phyloP scores from a whole-genome alignment of 805 yeast species.

The Candida ponderosae region DNA sequence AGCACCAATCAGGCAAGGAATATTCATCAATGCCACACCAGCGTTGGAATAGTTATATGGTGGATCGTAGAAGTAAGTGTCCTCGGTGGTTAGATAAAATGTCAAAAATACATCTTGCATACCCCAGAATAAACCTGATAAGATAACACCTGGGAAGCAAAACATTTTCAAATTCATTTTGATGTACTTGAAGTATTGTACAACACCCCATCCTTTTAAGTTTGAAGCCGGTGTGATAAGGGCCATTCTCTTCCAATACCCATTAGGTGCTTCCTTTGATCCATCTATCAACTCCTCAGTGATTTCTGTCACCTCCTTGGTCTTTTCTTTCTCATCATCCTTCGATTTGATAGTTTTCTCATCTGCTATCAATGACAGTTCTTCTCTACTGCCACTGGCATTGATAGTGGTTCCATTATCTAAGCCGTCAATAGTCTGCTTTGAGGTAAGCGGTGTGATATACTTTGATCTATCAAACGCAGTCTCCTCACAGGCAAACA shows the following conservation, averaged over 20 bases:
- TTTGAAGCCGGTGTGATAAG: slow-evolving; percentile 51
- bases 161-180: slow-evolving; percentile 45
- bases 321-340: neutral
- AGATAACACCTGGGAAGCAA: slow-evolving; percentile 54
- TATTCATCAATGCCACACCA: slow-evolving; percentile 69
- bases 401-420: slow-evolving; percentile 9
- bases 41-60: slow-evolving; percentile 62
- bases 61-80: slow-evolving; percentile 51
- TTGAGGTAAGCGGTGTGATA: slow-evolving; percentile 21
- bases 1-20: slow-evolving; percentile 63
- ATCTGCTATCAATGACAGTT: slow-evolving; percentile 3
- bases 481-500: slow-evolving; percentile 67
- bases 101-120: slow-evolving; percentile 70
- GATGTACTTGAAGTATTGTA: slow-evolving; percentile 52
- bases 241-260: slow-evolving; percentile 39
- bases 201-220: slow-evolving; percentile 54
- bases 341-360: slow-evolving; percentile 10
- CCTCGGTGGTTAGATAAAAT: slow-evolving; percentile 68
- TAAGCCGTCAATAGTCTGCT: slow-evolving; percentile 10
- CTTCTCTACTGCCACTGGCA: neutral
- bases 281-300: slow-evolving; percentile 28
- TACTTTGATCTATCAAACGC: slow-evolving; percentile 48
- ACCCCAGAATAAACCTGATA: slow-evolving; percentile 74
- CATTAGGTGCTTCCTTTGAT: slow-evolving; percentile 29
- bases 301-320: slow-evolving; percentile 2